phyloP scores from a whole-genome alignment of 2,329 filamentous ascomycete species.

The Fusarium napiforme region DNA sequence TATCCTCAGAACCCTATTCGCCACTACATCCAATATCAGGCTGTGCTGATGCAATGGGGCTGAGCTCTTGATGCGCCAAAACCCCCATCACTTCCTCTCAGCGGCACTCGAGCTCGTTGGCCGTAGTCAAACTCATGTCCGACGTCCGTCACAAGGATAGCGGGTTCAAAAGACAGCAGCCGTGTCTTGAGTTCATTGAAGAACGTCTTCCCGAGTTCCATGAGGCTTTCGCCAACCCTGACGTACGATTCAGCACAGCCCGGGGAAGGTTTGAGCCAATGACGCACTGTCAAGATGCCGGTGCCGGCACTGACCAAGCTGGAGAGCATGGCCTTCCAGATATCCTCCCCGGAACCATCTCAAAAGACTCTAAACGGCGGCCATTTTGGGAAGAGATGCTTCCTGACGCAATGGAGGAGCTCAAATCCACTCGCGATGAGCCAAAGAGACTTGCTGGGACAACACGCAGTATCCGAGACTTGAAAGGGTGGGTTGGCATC shows the following conservation, averaged over 20 bases:
- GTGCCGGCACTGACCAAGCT: fast-evolving
- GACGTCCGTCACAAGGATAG: neutral
- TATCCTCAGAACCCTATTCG: fast-evolving
- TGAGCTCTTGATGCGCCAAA: neutral
- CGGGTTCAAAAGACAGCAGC: no score
- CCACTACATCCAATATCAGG: neutral
- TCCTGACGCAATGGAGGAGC: neutral
- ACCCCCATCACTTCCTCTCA: neutral
- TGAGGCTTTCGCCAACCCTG: neutral
- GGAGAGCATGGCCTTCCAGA: neutral
- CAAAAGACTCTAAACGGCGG: fast-evolving
- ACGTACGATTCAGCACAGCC: neutral
- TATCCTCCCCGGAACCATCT: fast-evolving
- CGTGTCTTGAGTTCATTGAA: no score
- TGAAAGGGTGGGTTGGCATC: neutral
- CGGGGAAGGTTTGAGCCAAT: neutral
- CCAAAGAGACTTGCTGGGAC: neutral
- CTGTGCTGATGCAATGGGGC: neutral
- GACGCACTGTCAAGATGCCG: neutral
- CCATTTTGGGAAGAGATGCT: neutral
- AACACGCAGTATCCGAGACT: neutral
- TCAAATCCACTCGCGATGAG: neutral
- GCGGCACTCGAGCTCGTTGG: neutral
- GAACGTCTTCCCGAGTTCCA: no score
- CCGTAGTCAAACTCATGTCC: neutral